Evolutionary conservation across 768 basidiomycete genomes (phyloP).

Genomic region (Amylocystis lapponica): DNA sequence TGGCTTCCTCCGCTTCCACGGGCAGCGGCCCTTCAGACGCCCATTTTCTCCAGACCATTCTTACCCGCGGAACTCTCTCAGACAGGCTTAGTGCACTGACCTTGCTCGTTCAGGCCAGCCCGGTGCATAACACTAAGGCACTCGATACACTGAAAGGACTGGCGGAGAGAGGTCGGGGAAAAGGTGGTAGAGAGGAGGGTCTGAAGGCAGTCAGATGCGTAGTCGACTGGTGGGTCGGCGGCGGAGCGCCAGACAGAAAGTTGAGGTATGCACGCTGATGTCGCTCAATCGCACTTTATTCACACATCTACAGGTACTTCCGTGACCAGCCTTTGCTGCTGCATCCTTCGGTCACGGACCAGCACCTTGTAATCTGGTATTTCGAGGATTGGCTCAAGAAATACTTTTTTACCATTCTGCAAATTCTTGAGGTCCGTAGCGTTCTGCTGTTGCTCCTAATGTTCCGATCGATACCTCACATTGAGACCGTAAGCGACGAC

Average conservation of each 20-base stretch:
- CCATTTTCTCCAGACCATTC: constrained; percentile 78
- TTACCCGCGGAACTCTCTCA: constrained; percentile 84
- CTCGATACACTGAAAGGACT: constrained; percentile 69
- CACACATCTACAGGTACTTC: constrained; percentile 58
- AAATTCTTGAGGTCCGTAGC: constrained; percentile 74
- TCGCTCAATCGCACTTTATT: not conserved
- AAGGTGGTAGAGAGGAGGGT: constrained; percentile 90
- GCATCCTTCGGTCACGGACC: constrained; percentile 60
- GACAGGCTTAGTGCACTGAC: constrained; percentile 90
- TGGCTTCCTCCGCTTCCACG: constrained; percentile 43
- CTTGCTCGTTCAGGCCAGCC: constrained; percentile 81
- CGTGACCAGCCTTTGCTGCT: constrained; percentile 80
- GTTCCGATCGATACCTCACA: not conserved
- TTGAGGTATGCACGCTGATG: constrained; percentile 55
- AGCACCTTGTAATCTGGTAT: constrained; percentile 74
- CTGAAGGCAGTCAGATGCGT: constrained; percentile 87
- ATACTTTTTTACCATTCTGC: constrained; percentile 88
- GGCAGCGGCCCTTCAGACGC: constrained; percentile 56
- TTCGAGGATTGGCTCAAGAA: constrained; percentile 99
- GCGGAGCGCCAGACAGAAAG: constrained; percentile 84
- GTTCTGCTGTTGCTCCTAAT: not conserved
- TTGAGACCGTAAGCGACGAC: constrained; percentile 1
- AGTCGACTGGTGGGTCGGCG: constrained; percentile 97
- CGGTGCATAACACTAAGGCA: constrained; percentile 79
- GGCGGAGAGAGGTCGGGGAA: constrained; percentile 73